Evolutionary conservation across 805 yeast species (phyloP).

Genomic region (Kluyveromyces lactis): DNA sequence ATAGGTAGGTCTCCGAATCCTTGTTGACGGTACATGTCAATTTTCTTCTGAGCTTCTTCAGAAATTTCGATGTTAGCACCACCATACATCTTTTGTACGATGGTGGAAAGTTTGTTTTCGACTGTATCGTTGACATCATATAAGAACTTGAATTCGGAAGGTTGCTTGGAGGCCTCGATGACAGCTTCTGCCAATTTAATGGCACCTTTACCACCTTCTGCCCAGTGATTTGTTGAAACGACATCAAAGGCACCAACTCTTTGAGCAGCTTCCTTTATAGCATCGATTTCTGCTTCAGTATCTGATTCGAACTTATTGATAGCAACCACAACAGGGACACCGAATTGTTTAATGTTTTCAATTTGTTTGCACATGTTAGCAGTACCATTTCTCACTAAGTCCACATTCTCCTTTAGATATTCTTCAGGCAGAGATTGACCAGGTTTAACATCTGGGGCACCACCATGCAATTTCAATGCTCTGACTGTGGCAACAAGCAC

Average conservation of each 20-base stretch:
- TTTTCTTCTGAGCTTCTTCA: constrained; percentile 72
- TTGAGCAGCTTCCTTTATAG: constrained; percentile 70
- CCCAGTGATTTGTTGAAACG: constrained; percentile 89
- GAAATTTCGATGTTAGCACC: constrained; percentile 77
- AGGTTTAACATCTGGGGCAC: constrained; percentile 94
- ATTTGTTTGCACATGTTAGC: constrained; percentile 88
- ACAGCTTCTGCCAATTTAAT: constrained; percentile 77
- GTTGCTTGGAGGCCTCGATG: constrained; percentile 52
- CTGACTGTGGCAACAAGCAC: constrained; percentile 94
- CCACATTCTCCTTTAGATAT: constrained; percentile 75
- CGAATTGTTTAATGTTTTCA: constrained; percentile 71
- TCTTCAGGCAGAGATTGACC: constrained; percentile 80
- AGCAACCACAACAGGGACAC: constrained; percentile 91
- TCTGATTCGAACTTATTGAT: constrained; percentile 84
- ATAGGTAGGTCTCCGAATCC: constrained; percentile 89
- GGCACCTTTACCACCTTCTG: constrained; percentile 90
- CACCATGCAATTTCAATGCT: constrained; percentile 96
- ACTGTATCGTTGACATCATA: constrained; percentile 67
- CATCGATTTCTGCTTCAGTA: constrained; percentile 68
- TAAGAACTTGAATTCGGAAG: constrained; percentile 47
- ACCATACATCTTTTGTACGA: constrained; percentile 88
- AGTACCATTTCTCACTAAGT: constrained; percentile 68
- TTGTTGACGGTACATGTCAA: constrained; percentile 73
- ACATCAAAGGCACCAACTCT: constrained; percentile 94
- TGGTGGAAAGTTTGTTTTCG: constrained; percentile 68